Conservation (phyloP, 2,329 filamentous ascomycete genomes). For the Cercospora beticola region DNA sequence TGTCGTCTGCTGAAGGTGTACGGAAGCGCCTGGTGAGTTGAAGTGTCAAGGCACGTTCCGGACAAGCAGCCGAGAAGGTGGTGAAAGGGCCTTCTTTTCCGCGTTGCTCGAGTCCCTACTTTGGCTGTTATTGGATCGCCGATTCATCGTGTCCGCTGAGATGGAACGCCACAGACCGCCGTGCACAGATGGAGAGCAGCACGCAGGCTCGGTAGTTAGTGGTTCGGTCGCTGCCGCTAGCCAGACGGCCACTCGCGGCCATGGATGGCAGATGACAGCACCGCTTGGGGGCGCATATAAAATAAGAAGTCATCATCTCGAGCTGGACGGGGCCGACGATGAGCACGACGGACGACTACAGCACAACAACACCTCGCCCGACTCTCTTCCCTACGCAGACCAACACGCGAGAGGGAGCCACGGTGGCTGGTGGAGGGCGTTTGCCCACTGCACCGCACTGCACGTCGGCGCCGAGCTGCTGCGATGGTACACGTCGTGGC, state of each 20-base stretch:
- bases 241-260: not conserved
- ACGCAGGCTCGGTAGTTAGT: slow-evolving; percentile 10
- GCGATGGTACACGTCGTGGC: too few relatives aligned
- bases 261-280: not conserved
- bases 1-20: not conserved
- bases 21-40: not conserved
- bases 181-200: not conserved
- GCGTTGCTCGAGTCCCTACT: not conserved
- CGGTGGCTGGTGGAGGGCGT: not conserved
- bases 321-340: not conserved
- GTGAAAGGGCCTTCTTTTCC: not conserved
- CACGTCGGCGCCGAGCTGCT: too few relatives aligned
- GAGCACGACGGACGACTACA: not conserved
- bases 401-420: not conserved
- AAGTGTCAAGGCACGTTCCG: slow-evolving; percentile 4
- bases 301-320: not conserved
- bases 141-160: slow-evolving; percentile 2
- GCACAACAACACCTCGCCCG: too few relatives aligned
- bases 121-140: slow-evolving; percentile 7
- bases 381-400: not conserved
- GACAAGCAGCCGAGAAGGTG: slow-evolving; percentile 5
- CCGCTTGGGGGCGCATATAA: not conserved
- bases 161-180: slow-evolving; percentile 8
- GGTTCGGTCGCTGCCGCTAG: not conserved
- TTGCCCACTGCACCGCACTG: not conserved